Evolutionary conservation across 441 rosid genomes (phyloP), one percentile per base, ranked within the genome.

Genomic region (Caryocar brasiliense): DNA sequence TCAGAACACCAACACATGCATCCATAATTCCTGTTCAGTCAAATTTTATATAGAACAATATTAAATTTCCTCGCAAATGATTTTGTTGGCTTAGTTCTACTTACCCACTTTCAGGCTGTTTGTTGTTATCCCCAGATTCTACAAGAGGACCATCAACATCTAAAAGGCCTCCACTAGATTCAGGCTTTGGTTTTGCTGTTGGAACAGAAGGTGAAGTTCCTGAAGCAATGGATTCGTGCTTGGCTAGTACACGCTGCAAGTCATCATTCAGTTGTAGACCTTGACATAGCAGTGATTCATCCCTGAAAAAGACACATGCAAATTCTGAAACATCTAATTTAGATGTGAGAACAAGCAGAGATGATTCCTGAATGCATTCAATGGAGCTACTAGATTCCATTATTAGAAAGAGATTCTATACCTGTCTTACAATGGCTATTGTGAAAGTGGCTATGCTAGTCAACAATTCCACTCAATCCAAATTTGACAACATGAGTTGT

Each of bases 241-340:
- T 93, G 47, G 91, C 84, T 56, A 93, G 76, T 47, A 88, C 62
- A 33, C 91, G 93, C 67, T 93, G 96, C 88, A 93, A 76, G 73
- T 93, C 99, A 70, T 93, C 99, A 78, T 89, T 93, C 58, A 86
- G 56, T 20, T 90, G 76, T 62, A 93, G 74, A 50, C 97, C 99
- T 75, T 89, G 96, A 58, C 92, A 64, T 56, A 93, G 74, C 53
- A 93, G 77, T 23, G 88, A 82, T 64, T 93, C 96, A 50, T 93
- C 99, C 76, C 99, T 93, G 74, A 63, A 61, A 58, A 5, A 36
- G 14, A 54, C 7, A 53, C 17, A 24, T 6, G 4, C 28, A 33
- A 34, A 22, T 11, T 17, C 29, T 12, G n/a, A 3, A 24, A 10
- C 42, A 43, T 26, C 3, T 10, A 9, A 27, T 35, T 44, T 1